Conservation (phyloP, 1,284 basidiomycete genomes). For the Somion occarium region DNA sequence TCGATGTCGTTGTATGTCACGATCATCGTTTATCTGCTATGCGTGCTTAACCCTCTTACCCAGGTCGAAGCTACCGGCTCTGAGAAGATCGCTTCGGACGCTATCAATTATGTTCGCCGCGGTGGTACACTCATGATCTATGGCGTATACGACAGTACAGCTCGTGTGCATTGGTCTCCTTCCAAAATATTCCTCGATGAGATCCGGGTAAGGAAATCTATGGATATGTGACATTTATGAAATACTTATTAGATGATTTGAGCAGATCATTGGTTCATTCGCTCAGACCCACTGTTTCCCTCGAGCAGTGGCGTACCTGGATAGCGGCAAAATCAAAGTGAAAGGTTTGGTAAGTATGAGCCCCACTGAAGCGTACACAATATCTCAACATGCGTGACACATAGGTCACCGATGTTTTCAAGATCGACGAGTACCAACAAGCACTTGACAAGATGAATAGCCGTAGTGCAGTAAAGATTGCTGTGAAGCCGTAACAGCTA, state of each 20-base stretch:
- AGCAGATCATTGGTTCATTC: slow-evolving; percentile 82
- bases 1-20: slow-evolving; percentile 77
- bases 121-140: slow-evolving; percentile 74
- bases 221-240: too few relatives aligned
- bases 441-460: slow-evolving; percentile 84
- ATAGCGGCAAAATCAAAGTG: slow-evolving; percentile 76
- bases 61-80: slow-evolving; percentile 81
- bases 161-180: slow-evolving; percentile 79
- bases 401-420: slow-evolving; percentile 69
- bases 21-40: neutral
- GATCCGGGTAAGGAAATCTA: slow-evolving; percentile 54
- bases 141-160: slow-evolving; percentile 72
- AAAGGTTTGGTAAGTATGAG: slow-evolving; percentile 66
- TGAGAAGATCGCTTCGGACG: slow-evolving; percentile 73
- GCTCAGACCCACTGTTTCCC: slow-evolving; percentile 86
- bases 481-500: slow-evolving; percentile 48
- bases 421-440: slow-evolving; percentile 72
- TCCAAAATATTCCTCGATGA: slow-evolving; percentile 85
- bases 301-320: slow-evolving; percentile 82
- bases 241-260: neutral
- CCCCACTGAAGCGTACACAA: neutral
- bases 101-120: slow-evolving; percentile 81
- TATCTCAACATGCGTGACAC: neutral
- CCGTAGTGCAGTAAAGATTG: slow-evolving; percentile 64
- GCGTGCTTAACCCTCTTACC: neutral